A percentile compares a stretch with the other conserved stretches of the same genome.
These are phyloP conservation scores for Hymenotorrendiella dingleyae DNA, from an alignment of 2,329 filamentous ascomycete genomes.

Conservation along the genomic window DNA sequence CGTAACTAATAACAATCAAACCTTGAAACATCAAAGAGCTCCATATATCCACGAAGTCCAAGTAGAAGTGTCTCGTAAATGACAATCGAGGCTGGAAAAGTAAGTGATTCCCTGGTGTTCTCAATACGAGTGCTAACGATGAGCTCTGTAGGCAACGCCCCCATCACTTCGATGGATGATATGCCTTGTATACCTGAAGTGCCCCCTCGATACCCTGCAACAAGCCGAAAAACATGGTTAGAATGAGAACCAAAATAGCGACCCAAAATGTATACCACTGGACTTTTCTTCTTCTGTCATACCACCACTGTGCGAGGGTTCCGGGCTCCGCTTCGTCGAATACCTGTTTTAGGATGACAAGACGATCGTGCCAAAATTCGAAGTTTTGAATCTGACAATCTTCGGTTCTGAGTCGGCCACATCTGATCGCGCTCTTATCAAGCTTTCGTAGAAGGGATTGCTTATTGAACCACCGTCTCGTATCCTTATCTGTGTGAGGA, in stretches of 20 bases:
- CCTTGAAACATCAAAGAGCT: no score
- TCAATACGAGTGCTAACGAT: no score
- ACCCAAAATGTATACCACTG: constrained; percentile 34
- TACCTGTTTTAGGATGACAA: constrained; percentile 37
- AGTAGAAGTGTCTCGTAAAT: no score
- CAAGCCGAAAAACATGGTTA: constrained; percentile 31
- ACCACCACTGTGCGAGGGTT: constrained; percentile 37
- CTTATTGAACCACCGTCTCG: constrained; percentile 22
- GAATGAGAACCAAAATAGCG: constrained; percentile 4
- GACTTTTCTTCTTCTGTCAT: constrained; percentile 36
- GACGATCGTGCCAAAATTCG: constrained; percentile 37
- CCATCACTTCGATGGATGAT: no score
- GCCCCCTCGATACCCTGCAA: constrained; percentile 36
- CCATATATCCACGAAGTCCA: no score
- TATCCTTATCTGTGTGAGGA: constrained; percentile 25
- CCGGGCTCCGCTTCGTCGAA: constrained; percentile 35
- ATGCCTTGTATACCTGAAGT: constrained; percentile 32
- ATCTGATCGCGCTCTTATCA: constrained; percentile 25
- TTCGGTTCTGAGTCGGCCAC: constrained; percentile 30
- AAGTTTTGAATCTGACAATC: constrained; percentile 33
- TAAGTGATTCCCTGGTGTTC: no score
- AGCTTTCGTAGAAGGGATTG: constrained; percentile 18
- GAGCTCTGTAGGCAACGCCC: no score
- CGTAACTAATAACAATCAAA: no score
- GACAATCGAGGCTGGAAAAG: no score